These are phyloP conservation scores for Pelargonium fulgidum DNA, from an alignment of 441 rosid genomes.

Conservation along the genomic window DNA sequence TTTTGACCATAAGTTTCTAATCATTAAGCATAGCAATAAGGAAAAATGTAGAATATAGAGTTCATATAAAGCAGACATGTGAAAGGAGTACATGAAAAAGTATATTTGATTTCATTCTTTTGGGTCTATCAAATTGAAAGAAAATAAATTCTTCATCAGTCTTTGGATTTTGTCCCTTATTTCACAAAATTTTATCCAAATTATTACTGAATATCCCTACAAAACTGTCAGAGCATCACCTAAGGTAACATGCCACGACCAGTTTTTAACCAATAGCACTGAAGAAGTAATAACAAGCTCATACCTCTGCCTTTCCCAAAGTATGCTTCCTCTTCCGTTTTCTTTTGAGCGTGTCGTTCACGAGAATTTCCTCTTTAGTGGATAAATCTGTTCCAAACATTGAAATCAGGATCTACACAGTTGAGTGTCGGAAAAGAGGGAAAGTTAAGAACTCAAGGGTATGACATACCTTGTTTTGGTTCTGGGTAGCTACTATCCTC, in stretches of 20 bases:
- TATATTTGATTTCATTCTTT: not conserved
- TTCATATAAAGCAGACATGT: not conserved
- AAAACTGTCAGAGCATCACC: too few relatives aligned
- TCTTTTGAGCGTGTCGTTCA: conserved; percentile 33
- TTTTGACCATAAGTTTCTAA: conserved; percentile 7
- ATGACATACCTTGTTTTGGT: conserved; percentile 19
- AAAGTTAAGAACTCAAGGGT: conserved; percentile 12
- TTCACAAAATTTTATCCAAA: not conserved
- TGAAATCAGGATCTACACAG: conserved; percentile 32
- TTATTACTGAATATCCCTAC: too few relatives aligned
- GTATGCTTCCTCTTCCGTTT: conserved; percentile 34
- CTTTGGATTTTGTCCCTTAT: not conserved
- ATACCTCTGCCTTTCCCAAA: conserved; percentile 45
- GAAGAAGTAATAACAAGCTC: conserved; percentile 6
- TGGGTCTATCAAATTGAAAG: not conserved
- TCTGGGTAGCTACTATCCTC: conserved; percentile 27
- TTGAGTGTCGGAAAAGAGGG: conserved; percentile 11
- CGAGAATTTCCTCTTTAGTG: conserved; percentile 19
- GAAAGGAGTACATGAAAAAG: too few relatives aligned
- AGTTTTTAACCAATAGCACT: not conserved
- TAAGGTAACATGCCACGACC: too few relatives aligned
- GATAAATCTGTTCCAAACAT: conserved; percentile 23
- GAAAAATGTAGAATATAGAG: not conserved
- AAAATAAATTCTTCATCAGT: not conserved
- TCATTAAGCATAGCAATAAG: not conserved